Conservation (phyloP, 75 land plant species). For the Larix kaempferi region DNA sequence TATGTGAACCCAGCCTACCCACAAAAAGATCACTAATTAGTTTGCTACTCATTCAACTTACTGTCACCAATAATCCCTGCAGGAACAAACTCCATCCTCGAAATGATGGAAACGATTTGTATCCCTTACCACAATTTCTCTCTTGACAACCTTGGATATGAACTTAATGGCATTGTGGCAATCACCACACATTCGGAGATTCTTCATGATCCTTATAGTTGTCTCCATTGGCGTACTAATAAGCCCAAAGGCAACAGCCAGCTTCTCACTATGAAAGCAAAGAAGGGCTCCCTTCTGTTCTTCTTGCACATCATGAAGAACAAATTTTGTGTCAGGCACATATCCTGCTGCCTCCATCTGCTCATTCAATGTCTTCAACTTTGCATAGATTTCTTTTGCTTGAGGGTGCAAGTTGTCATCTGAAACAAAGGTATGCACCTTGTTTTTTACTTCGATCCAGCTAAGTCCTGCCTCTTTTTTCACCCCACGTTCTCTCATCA, state of each 20-base stretch:
- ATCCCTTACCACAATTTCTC: constrained; percentile 57
- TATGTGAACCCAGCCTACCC: not conserved
- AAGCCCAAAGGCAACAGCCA: constrained; percentile 63
- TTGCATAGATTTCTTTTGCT: constrained; percentile 36
- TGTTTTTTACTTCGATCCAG: constrained; percentile 49
- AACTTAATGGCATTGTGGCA: constrained; percentile 63
- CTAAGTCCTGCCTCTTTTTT: constrained; percentile 53
- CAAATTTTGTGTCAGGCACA: constrained; percentile 28
- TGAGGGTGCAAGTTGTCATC: constrained; percentile 49
- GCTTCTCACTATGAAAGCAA: constrained; percentile 65
- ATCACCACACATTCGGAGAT: constrained; percentile 62
- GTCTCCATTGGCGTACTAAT: constrained; percentile 46
- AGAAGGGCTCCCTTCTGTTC: constrained; percentile 42
- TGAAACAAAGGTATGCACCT: constrained; percentile 54
- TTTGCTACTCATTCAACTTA: not conserved
- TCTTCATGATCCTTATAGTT: constrained; percentile 73
- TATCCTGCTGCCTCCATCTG: constrained; percentile 43
- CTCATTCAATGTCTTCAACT: constrained; percentile 35
- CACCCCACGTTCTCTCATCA: constrained; percentile 34
- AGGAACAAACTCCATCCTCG: constrained; percentile 57
- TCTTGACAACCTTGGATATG: constrained; percentile 36
- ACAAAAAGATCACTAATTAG: not conserved
- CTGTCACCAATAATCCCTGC: constrained; percentile 42
- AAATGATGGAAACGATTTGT: constrained; percentile 66
- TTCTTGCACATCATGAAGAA: constrained; percentile 49